Evolutionary conservation across 768 basidiomycete species (phyloP).

Genomic region (Podaxis carcinomalis): DNA sequence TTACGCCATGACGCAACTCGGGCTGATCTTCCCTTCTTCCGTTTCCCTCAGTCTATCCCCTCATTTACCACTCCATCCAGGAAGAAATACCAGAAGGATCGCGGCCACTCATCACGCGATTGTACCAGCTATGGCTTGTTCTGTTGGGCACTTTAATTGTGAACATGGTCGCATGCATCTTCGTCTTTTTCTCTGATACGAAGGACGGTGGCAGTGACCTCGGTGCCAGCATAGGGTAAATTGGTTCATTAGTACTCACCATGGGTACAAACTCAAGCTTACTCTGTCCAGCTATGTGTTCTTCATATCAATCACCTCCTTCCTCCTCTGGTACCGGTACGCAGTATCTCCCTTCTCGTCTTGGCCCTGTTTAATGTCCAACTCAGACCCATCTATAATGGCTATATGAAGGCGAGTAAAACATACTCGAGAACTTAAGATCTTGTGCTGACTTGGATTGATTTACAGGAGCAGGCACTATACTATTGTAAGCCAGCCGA

Average conservation of each 20-base stretch:
- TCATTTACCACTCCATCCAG: constrained; percentile 90
- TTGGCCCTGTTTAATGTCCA: constrained; percentile 15
- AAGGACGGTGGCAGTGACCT: constrained; percentile 75
- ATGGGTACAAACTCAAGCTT: constrained; percentile 20
- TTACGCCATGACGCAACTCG: constrained; percentile 7
- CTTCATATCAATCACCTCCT: constrained; percentile 73
- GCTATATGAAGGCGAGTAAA: constrained; percentile 83
- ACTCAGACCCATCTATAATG: constrained; percentile 89
- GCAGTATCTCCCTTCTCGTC: constrained; percentile 21
- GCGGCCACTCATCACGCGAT: constrained; percentile 71
- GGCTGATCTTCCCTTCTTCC: constrained; percentile 15
- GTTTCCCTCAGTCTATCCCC: constrained; percentile 68
- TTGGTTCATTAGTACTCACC: constrained; percentile 16
- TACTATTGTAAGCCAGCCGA: constrained; percentile 74
- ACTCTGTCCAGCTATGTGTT: constrained; percentile 60
- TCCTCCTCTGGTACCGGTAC: constrained; percentile 94
- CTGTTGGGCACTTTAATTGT: constrained; percentile 76
- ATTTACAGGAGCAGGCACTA: constrained; percentile 77
- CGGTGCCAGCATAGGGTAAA: constrained; percentile 79
- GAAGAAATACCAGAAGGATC: constrained; percentile 87
- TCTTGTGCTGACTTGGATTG: constrained; percentile 17
- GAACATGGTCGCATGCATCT: constrained; percentile 89
- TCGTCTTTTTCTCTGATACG: constrained; percentile 75
- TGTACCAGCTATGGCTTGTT: constrained; percentile 94
- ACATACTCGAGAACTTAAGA: constrained; percentile 13